phyloP scores from a whole-genome alignment of 352 stramenopile species.

The Phytophthora pistaciae region DNA sequence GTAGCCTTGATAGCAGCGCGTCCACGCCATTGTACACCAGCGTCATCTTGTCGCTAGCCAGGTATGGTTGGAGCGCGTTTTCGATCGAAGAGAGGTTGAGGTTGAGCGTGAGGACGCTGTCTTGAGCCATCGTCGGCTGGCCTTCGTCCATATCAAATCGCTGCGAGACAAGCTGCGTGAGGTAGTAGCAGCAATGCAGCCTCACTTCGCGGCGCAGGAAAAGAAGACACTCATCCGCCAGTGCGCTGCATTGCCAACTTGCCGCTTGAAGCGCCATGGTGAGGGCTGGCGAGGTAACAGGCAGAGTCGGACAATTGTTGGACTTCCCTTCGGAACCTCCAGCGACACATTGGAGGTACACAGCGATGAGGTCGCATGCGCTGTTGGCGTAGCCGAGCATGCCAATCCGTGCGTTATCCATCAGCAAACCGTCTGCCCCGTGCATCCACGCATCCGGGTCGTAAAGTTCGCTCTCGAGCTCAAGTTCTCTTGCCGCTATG shows the following conservation, averaged over 20 bases:
- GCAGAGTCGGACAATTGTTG: conserved; percentile 26
- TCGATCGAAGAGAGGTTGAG: conserved; percentile 82
- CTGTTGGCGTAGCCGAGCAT: conserved; percentile 88
- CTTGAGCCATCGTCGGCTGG: conserved; percentile 72
- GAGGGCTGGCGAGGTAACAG: conserved; percentile 36
- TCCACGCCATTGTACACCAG: conserved; percentile 82
- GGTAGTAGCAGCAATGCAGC: conserved; percentile 80
- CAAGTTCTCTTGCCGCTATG: conserved; percentile 65
- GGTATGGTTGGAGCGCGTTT: conserved; percentile 76
- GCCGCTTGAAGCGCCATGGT: conserved; percentile 58
- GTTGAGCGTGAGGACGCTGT: conserved; percentile 78
- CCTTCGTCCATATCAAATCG: conserved; percentile 68
- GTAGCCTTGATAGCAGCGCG: conserved; percentile 59
- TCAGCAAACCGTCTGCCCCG: conserved; percentile 58
- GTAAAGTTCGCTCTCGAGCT: conserved; percentile 74
- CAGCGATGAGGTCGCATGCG: conserved; percentile 73
- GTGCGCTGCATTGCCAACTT: conserved; percentile 74
- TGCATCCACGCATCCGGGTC: conserved; percentile 62
- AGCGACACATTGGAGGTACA: conserved; percentile 52
- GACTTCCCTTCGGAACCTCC: conserved; percentile 21
- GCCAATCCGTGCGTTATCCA: conserved; percentile 78
- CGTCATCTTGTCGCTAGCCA: conserved; percentile 79
- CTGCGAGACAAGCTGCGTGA: conserved; percentile 78
- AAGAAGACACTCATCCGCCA: conserved; percentile 82
- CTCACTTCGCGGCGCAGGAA: conserved; percentile 82